Percentiles rank a stretch among this genome's conserved stretches.
Conservation (phyloP, 306 rosid species). For the Aeschynomene evenia region DNA sequence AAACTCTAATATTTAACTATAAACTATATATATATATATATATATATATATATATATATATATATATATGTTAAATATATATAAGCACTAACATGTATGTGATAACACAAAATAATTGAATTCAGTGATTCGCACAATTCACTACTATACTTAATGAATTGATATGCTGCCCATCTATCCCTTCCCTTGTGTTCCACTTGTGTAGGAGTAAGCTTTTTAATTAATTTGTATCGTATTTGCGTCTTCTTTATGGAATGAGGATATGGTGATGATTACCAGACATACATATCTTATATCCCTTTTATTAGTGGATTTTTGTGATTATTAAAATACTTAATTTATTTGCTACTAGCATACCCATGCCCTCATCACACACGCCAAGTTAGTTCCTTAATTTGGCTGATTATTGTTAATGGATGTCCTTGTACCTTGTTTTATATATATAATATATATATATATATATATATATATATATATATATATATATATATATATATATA, state of each 20-base stretch:
- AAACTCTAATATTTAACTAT: no score
- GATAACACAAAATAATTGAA: no score
- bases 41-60: no score
- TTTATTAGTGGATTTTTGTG: not conserved
- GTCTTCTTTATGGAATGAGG: not conserved
- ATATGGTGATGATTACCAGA: constrained; percentile 7
- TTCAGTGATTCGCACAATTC: not conserved
- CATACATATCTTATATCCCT: not conserved
- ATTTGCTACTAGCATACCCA: not conserved
- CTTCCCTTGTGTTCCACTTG: no score
- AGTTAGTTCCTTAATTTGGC: not conserved
- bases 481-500: not conserved
- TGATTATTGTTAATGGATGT: constrained; percentile 19
- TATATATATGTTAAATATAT: no score
- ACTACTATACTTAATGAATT: not conserved
- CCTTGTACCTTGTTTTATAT: not conserved
- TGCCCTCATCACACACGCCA: not conserved
- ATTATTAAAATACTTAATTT: not conserved
- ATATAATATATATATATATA: not conserved
- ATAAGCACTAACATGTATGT: no score
- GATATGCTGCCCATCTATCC: no score
- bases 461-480: not conserved
- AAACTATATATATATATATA: no score
- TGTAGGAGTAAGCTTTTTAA: not conserved
- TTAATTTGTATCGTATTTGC: not conserved